Conservation (phyloP, 495 filamentous ascomycete species). For the Lentithecium fluviatile region DNA sequence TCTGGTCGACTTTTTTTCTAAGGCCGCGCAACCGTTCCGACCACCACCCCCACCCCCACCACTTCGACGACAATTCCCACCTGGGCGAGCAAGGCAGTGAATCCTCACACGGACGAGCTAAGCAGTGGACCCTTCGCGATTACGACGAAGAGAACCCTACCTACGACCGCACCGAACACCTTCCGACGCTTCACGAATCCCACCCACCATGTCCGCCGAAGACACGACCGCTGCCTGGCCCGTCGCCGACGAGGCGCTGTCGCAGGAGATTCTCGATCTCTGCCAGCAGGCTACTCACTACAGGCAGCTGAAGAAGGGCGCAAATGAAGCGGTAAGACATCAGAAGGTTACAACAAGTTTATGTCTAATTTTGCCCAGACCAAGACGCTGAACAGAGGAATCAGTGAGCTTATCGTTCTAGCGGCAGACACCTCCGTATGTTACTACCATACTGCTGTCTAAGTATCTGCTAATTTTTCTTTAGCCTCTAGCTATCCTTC, state of each 20-base stretch:
- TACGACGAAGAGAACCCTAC: background rate
- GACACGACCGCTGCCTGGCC: constrained; percentile 69
- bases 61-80: constrained; percentile 5
- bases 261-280: constrained; percentile 54
- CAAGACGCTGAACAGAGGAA: constrained; percentile 82
- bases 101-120: constrained; percentile 28
- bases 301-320: constrained; percentile 62
- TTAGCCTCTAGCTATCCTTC: constrained; percentile 69
- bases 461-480: background rate
- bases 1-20: too few species aligned
- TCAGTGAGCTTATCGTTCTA: constrained; percentile 81
- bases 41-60: constrained; percentile 14
- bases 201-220: constrained; percentile 15
- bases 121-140: constrained; percentile 22
- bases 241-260: constrained; percentile 62
- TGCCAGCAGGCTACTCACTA: constrained; percentile 68
- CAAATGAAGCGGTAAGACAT: background rate
- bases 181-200: background rate
- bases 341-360: background rate
- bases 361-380: constrained; percentile 32
- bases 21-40: background rate
- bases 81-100: constrained; percentile 36
- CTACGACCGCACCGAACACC: background rate
- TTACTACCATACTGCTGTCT: background rate
- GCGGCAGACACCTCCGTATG: constrained; percentile 62